Percentiles rank a stretch among this genome's conserved stretches.
These are phyloP conservation scores for Malus sylvestris DNA, from an alignment of 306 rosid species.

Conservation along the genomic window DNA sequence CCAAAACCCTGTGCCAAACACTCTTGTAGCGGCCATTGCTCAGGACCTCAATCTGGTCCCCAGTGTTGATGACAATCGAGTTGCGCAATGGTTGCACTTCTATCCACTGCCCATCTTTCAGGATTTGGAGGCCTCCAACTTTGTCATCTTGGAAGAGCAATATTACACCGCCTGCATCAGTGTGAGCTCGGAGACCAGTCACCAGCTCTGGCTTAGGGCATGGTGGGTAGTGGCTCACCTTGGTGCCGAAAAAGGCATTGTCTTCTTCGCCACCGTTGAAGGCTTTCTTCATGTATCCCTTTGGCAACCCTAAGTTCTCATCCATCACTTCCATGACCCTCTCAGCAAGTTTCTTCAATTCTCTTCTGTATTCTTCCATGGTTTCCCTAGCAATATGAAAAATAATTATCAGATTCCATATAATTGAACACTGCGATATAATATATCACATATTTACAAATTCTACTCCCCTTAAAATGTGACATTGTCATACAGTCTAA, in stretches of 20 bases:
- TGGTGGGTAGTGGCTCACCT: constrained; percentile 98
- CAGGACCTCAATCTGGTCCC: constrained; percentile 97
- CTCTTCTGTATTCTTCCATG: constrained; percentile 66
- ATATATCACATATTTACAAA: too few relatives aligned
- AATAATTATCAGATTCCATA: not conserved
- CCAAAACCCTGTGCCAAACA: constrained; percentile 85
- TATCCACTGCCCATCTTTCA: constrained; percentile 85
- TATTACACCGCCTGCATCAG: constrained; percentile 94
- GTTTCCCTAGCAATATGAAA: constrained; percentile 52
- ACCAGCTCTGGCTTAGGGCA: constrained; percentile 76
- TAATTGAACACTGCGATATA: not conserved
- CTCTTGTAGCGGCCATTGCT: constrained; percentile 92
- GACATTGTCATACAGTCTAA: not conserved
- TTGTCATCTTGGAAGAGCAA: constrained; percentile 84
- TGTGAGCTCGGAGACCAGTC: constrained; percentile 89
- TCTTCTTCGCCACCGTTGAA: constrained; percentile 59
- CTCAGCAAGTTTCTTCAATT: constrained; percentile 61
- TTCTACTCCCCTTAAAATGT: too few relatives aligned
- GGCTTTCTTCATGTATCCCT: constrained; percentile 68
- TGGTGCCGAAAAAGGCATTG: constrained; percentile 82
- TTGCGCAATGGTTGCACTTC: constrained; percentile 78
- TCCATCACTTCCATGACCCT: constrained; percentile 82
- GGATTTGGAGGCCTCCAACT: constrained; percentile 91
- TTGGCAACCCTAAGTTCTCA: constrained; percentile 69
- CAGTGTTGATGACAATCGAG: constrained; percentile 87